Evolutionary conservation across 2,329 filamentous ascomycete genomes (phyloP), one percentile per base, ranked within the genome.

Genomic region (Epichloe uncinata): DNA sequence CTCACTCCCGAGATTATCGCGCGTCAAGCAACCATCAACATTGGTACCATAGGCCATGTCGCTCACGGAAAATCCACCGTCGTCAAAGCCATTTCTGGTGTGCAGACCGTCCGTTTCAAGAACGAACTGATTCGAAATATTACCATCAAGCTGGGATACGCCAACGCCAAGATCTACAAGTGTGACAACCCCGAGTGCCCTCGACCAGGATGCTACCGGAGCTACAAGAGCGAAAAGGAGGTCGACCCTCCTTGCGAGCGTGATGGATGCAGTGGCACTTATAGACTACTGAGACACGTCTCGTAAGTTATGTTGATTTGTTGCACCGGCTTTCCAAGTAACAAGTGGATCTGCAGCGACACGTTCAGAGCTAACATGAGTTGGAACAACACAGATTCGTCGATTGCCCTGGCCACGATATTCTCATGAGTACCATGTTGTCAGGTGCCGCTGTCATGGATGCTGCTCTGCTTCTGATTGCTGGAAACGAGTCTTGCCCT

Each of bases 341-440:
- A 37, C n/a, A 8, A 8, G 12, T n/a, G 11, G 13, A 37, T 18
- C 4, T 16, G 4, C 42, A 13, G 8, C 13, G 26, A 44, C 26
- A 30, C 2, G 0, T 30, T 1, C 26, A 9, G 15, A 34, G 45
- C 57, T 63, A 49, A 61, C 48, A 42, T 20, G 43, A 45, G 20
- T 16, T 45, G 16, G 12, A 26, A 36, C 36, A 22, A 36, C 16
- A 33, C 58, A 91, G 87, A 15, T 98, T 97, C 68, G 93, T 97
- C 59, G 93, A 97, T 71, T 97, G 93, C 77, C 93, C 93, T 51
- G 93, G 93, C 70, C 93, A 98, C 87, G 93, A 98, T 73, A 98
- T 98, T 89, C 90, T 98, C 69, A 98, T 98, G 93, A 97, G 91
- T 73, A 98, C 93, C 62, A 98, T 98, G 93, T 84, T 98, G 77